Conservation (phyloP, 202 grass and related monocot genomes). For the Carex arenaria region DNA sequence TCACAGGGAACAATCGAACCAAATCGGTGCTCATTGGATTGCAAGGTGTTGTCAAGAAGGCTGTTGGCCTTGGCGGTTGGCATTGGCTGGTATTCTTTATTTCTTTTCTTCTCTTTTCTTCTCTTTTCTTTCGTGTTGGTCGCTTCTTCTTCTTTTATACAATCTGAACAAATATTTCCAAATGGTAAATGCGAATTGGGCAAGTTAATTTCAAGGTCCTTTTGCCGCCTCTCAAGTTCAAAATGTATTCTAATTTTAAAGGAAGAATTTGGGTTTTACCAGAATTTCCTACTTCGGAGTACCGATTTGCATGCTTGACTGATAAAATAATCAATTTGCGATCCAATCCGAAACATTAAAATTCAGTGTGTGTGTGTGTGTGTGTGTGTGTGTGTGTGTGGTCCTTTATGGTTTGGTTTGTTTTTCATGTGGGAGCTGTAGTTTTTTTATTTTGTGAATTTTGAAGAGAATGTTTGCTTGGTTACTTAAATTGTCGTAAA, state of each 20-base stretch:
- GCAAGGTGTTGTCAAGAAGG: conserved; percentile 77
- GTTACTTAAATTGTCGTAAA: background rate
- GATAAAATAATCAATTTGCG: background rate
- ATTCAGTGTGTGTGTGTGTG: background rate
- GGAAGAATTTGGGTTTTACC: background rate
- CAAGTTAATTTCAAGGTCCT: background rate
- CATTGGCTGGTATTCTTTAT: conserved; percentile 62
- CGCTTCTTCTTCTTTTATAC: background rate
- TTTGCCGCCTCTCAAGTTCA: background rate
- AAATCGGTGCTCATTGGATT: conserved; percentile 75
- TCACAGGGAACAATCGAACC: conserved; percentile 82
- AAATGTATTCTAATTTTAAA: background rate
- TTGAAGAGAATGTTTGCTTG: background rate
- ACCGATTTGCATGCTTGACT: background rate
- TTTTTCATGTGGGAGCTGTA: too few relatives aligned
- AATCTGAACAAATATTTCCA: background rate
- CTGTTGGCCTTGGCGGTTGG: conserved; percentile 72
- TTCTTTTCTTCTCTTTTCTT: background rate
- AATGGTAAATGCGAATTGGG: background rate
- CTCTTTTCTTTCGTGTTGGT: background rate
- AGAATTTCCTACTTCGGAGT: background rate
- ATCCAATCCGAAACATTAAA: background rate
- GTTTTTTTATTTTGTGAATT: background rate
- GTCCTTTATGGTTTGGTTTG: background rate
- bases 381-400: too few relatives aligned